Base-by-base conservation (phyloP, 2,329 filamentous ascomycete genomes). In the Acrocalymma vagum region DNA sequence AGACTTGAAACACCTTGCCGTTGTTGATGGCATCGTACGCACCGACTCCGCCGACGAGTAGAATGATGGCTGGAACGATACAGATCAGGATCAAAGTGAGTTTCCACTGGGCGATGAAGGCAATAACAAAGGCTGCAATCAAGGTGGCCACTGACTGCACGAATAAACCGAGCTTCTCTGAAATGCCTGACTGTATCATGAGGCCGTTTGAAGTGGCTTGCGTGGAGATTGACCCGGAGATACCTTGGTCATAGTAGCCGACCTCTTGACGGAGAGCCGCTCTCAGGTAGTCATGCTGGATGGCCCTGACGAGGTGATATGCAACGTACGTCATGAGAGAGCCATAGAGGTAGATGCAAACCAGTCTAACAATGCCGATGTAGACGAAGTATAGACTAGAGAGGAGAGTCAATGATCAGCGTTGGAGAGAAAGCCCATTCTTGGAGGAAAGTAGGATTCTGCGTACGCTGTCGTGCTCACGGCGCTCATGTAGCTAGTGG, bases 41-140 rank as follows among this genome's bases (percentile, higher is more conserved):
- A 16, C 42, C 42, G 25, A 42, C 53, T 3, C 46, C 23, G 3
- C 53, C 45, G 8, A 44, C 51, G 10, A 55, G 38, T 2, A 50
- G n/a, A 9, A 58, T 36, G 7, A 48, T 46, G 10, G 69, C 70
- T 0, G 77, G 76, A 0, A 79, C 65, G 15, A 77, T 72, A 30
- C 68, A 72, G 46, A 75, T 70, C 16, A 70, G 72, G 55, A 97
- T 96, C 32, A 96, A 75, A 0, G 93, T 93, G 49, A 97, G 76
- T 70, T 93, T 95, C 88, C 92, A 96, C 70, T 87, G 94, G 63
- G 88, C 88, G 70, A 93, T 73, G 66, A 95, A 96, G 3, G 88
- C 90, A 53, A 97, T 94, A 43, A 96, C 75, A 56, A 96, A 96
- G n/a, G 91, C 92, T 0, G 91, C 85, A 37, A 78, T 72, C 60